Evolutionary conservation across 345 rosid genomes (phyloP).

Genomic region (Sisymbrium irio): DNA sequence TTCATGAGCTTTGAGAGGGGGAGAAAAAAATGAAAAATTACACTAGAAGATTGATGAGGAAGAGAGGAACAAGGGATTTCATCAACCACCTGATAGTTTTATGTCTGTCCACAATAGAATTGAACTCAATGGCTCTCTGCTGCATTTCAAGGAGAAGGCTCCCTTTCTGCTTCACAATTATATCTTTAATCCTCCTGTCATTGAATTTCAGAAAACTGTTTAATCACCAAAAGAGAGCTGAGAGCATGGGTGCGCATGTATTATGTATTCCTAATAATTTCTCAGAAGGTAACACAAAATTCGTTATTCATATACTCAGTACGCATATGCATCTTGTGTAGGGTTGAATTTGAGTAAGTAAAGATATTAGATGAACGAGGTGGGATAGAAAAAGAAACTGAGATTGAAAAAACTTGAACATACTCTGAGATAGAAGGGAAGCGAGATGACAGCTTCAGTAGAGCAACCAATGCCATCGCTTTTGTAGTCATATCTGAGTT

Average conservation of each 20-base stretch:
- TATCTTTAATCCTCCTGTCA: conserved; percentile 76
- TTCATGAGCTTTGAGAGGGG: conserved; percentile 14
- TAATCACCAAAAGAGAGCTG: conserved; percentile 5
- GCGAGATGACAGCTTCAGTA: conserved; percentile 93
- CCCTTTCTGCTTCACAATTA: conserved; percentile 70
- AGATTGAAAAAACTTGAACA: conserved; percentile 30
- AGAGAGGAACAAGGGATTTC: neutral
- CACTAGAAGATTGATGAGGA: conserved; percentile 3
- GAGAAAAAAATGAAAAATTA: conserved; percentile 3
- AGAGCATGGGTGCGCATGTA: conserved; percentile 5
- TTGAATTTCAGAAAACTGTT: conserved; percentile 11
- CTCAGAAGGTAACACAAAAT: neutral
- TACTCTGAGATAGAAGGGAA: conserved; percentile 94
- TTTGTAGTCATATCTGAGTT: conserved; percentile 74
- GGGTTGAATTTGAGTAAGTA: neutral
- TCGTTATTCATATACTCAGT: conserved; percentile 1
- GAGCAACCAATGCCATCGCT: conserved; percentile 88
- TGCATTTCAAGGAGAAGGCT: conserved; percentile 97
- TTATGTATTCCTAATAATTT: neutral
- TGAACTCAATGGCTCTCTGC: conserved; percentile 95
- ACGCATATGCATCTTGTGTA: conserved; percentile 1
- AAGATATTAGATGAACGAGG: conserved; percentile 10
- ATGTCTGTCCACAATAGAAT: conserved; percentile 85
- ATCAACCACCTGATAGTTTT: conserved; percentile 62
- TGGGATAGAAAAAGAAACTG: conserved; percentile 10